Conservation (phyloP, 148 eudicot species). For the Heliosperma pusillum region DNA sequence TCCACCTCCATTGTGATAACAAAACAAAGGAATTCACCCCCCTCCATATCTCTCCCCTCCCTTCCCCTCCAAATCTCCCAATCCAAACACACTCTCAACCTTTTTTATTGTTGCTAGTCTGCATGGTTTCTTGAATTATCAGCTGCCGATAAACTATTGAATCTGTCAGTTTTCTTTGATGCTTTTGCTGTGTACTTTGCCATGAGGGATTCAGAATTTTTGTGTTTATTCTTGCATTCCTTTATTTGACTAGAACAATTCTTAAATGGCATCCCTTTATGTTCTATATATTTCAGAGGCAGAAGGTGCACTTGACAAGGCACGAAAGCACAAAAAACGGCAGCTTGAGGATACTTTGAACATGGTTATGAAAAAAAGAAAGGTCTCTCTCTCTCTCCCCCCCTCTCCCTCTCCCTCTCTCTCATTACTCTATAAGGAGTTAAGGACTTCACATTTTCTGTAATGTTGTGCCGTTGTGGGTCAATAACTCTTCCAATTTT, state of each 20-base stretch:
- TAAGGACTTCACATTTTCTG: not conserved
- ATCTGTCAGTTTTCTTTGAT: not conserved
- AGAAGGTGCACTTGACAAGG: conserved; percentile 98
- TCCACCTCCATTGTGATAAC: too few species aligned
- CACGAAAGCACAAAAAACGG: conserved; percentile 96
- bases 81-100: not conserved
- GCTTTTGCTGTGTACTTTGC: not conserved
- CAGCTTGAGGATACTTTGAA: conserved; percentile 90
- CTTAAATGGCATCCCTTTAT: not conserved
- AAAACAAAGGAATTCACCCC: too few species aligned
- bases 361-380: conserved; percentile 80
- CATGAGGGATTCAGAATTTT: not conserved
- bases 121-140: not conserved
- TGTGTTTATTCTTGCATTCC: conserved; percentile 5
- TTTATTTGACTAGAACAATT: not conserved
- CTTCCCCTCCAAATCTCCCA: too few species aligned
- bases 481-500: not conserved
- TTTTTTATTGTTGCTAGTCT: not conserved
- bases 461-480: not conserved
- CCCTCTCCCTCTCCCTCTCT: not conserved
- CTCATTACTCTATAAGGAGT: not conserved
- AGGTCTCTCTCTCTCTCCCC: conserved; percentile 50
- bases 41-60: too few species aligned
- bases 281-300: conserved; percentile 58
- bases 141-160: not conserved